Conservation (phyloP, 2,329 filamentous ascomycete genomes). For the Aciculosporium take region DNA sequence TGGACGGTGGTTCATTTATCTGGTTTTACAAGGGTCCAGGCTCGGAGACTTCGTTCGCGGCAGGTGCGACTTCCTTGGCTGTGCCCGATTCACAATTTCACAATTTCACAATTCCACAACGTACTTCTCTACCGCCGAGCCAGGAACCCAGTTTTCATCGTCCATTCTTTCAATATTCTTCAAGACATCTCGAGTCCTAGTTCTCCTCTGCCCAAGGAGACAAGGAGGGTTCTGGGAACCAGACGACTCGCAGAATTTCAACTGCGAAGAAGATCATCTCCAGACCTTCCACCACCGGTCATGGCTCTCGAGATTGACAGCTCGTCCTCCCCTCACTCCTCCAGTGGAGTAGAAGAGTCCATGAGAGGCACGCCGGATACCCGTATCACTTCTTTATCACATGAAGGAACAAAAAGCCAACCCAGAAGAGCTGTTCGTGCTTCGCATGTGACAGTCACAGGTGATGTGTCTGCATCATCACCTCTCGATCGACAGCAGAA, state of each 20-base stretch:
- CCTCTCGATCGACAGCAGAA: slow-evolving; percentile 14
- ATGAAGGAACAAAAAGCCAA: slow-evolving; percentile 35
- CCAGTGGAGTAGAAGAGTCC: slow-evolving; percentile 38
- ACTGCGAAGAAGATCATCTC: background rate
- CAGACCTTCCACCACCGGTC: background rate
- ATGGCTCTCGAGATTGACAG: slow-evolving; percentile 21
- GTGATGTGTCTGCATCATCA: slow-evolving; percentile 10
- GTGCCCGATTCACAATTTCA: slow-evolving; percentile 5
- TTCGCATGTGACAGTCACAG: slow-evolving; percentile 14
- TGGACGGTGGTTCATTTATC: background rate
- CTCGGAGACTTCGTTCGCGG: background rate
- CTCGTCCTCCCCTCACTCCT: slow-evolving; percentile 36
- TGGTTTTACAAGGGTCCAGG: background rate
- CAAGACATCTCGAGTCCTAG: background rate
- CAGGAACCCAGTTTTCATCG: background rate
- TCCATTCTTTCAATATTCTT: background rate
- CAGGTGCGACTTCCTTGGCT: slow-evolving; percentile 4
- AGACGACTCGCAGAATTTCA: background rate
- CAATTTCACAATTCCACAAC: too few species aligned
- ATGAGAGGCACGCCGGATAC: slow-evolving; percentile 51
- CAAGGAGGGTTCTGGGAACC: background rate
- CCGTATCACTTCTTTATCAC: slow-evolving; percentile 48
- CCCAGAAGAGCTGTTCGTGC: slow-evolving; percentile 19
- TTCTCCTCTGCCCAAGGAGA: background rate
- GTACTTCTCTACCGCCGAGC: background rate